Evolutionary conservation across 805 yeast genomes (phyloP).

Genomic region (Myxozyma monticola): DNA sequence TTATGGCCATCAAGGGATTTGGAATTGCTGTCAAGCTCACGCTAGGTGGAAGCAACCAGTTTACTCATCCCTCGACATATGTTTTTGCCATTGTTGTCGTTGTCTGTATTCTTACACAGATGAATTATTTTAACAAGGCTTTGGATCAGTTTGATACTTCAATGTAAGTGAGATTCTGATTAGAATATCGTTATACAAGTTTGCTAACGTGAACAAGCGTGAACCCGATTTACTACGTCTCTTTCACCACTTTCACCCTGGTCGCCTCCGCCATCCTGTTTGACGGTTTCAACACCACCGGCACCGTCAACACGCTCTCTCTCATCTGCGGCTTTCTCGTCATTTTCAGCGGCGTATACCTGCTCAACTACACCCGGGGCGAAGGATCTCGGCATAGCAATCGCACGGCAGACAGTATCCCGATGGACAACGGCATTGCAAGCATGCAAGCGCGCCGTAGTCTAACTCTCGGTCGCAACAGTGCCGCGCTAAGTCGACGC

Average conservation of each 20-base stretch:
- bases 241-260: constrained; percentile 85
- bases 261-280: constrained; percentile 83
- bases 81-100: constrained; percentile 75
- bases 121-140: constrained; percentile 93
- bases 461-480: constrained; percentile 58
- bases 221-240: constrained; percentile 85
- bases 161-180: constrained; percentile 40
- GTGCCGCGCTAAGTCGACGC: constrained; percentile 32
- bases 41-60: constrained; percentile 81
- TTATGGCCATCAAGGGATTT: constrained; percentile 89
- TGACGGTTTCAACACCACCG: constrained; percentile 82
- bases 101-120: constrained; percentile 81
- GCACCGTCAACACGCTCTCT: constrained; percentile 76
- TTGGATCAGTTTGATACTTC: constrained; percentile 91
- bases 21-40: constrained; percentile 89
- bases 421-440: constrained; percentile 80
- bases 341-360: constrained; percentile 83
- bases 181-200: no score
- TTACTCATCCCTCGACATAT: constrained; percentile 80
- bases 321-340: constrained; percentile 81
- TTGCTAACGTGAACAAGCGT: constrained; percentile 42
- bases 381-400: constrained; percentile 31
- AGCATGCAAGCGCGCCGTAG: constrained; percentile 77
- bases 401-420: constrained; percentile 62
- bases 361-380: constrained; percentile 72